These are phyloP conservation scores for Ophiostoma piceae DNA, from an alignment of 2,329 filamentous ascomycete genomes.

Conservation along the genomic window DNA sequence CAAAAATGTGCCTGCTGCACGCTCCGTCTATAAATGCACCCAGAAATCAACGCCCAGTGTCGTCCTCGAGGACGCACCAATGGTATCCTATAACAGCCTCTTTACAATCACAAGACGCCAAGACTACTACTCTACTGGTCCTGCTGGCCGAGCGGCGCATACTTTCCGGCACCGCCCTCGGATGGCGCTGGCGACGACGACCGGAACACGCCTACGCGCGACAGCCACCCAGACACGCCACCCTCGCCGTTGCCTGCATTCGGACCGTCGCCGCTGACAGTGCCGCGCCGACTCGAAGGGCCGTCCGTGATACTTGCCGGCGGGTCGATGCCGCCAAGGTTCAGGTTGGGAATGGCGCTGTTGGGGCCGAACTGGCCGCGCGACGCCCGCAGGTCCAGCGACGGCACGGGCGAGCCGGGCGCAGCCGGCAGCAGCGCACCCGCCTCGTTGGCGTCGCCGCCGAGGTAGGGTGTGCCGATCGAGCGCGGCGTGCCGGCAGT, in stretches of 20 bases:
- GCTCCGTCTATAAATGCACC: constrained; percentile 18
- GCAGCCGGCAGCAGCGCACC: constrained; percentile 66
- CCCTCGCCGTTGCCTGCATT: constrained; percentile 30
- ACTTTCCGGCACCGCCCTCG: constrained; percentile 36
- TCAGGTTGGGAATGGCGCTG: constrained; percentile 69
- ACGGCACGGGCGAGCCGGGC: constrained; percentile 71
- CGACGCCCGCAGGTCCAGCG: constrained; percentile 60
- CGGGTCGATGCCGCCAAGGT: constrained; percentile 60
- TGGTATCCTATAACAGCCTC: neutral
- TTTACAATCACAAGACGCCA: neutral
- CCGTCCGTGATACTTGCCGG: constrained; percentile 54
- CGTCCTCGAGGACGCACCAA: neutral
- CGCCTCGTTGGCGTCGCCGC: constrained; percentile 64
- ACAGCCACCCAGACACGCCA: constrained; percentile 48
- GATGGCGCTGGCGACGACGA: constrained; percentile 34
- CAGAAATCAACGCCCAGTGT: constrained; percentile 14
- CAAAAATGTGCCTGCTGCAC: constrained; percentile 13
- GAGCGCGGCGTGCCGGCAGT: constrained; percentile 68
- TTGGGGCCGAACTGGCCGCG: constrained; percentile 52
- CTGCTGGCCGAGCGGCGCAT: constrained; percentile 40
- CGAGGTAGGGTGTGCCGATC: constrained; percentile 71
- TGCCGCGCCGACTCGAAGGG: constrained; percentile 31
- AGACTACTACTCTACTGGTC: constrained; percentile 30
- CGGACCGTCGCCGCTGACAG: constrained; percentile 28
- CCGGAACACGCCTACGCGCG: constrained; percentile 38